A percentile compares a stretch with the other conserved stretches of the same genome.
Conservation (phyloP, 345 rosid species). For the Camelina neglecta region DNA sequence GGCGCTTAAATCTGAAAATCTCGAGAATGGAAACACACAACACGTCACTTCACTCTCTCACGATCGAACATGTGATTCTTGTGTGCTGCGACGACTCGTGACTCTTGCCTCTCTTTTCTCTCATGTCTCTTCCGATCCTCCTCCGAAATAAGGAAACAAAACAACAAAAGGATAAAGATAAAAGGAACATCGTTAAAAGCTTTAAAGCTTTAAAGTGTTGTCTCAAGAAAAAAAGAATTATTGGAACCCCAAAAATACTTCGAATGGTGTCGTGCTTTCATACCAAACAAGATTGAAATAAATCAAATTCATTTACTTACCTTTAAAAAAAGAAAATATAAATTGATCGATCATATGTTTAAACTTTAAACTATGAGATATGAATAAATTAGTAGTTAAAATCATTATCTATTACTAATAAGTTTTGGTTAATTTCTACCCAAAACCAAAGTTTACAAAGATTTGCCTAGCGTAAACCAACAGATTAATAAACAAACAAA, state of each 20-base stretch:
- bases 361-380: neutral
- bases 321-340: too few relatives aligned
- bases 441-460: too few relatives aligned
- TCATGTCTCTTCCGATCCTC: constrained; percentile 29
- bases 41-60: constrained; percentile 34
- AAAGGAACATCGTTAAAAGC: constrained; percentile 18
- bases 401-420: too few relatives aligned
- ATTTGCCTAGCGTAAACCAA: too few relatives aligned
- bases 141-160: constrained; percentile 20
- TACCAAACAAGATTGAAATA: too few relatives aligned
- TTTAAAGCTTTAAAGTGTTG: constrained; percentile 17
- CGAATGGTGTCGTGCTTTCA: too few relatives aligned
- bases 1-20: constrained; percentile 39
- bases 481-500: neutral
- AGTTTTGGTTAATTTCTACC: too few relatives aligned
- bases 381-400: too few relatives aligned
- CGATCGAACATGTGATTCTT: constrained; percentile 42
- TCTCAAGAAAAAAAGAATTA: neutral
- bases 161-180: constrained; percentile 18
- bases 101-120: constrained; percentile 47
- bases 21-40: neutral
- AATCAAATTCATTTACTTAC: too few relatives aligned
- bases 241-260: neutral
- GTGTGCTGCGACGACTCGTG: constrained; percentile 40
- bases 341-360: too few relatives aligned